Conservation (phyloP, 1,139 yeast genomes). For the Debaryomyces psychrophilus region DNA sequence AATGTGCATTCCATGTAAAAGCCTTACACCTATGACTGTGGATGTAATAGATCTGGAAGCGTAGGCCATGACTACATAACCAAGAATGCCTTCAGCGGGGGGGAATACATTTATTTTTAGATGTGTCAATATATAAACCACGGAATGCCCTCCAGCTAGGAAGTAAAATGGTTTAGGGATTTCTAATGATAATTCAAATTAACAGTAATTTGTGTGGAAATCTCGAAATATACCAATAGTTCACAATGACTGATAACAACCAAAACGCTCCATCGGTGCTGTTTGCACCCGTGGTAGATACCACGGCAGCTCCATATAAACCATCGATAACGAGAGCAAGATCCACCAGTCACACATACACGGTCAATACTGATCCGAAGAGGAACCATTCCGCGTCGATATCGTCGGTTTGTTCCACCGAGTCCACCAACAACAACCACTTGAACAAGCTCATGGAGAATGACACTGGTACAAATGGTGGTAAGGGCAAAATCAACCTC, state of each 20-base stretch:
- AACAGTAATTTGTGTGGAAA: background rate
- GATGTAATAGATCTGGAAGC: conserved; percentile 1
- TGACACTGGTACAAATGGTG: background rate
- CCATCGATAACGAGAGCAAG: conserved; percentile 11
- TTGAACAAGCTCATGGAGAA: conserved; percentile 6
- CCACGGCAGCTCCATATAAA: background rate
- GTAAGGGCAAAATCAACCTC: conserved; percentile 20
- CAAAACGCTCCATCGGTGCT: conserved; percentile 1
- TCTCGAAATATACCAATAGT: background rate
- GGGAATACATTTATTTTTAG: background rate
- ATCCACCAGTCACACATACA: conserved; percentile 10
- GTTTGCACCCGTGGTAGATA: conserved; percentile 1
- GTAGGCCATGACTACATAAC: conserved; percentile 4
- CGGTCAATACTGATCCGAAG: conserved; percentile 1
- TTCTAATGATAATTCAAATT: background rate
- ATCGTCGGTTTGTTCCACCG: conserved; percentile 10
- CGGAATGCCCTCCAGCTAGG: background rate
- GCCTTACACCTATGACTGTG: conserved; percentile 1
- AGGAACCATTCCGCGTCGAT: conserved; percentile 25
- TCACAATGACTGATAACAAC: background rate
- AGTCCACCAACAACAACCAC: conserved; percentile 4
- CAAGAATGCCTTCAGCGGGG: conserved; percentile 3
- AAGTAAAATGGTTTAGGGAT: background rate
- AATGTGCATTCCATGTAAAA: background rate
- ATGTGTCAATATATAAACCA: background rate